Conservation (phyloP, 768 basidiomycete species). For the Mycena pura region DNA sequence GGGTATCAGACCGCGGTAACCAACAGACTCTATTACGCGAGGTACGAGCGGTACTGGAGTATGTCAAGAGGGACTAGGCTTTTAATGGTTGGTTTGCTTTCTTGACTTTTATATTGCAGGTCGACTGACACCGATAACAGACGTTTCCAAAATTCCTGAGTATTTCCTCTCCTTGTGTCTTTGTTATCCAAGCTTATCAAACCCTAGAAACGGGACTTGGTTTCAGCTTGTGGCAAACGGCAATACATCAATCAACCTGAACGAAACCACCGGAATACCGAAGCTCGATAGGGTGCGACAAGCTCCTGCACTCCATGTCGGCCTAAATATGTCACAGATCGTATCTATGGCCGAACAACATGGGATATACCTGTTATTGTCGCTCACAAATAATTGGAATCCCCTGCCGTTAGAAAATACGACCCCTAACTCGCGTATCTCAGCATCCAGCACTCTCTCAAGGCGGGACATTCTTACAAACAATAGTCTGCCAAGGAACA, state of each 20-base stretch:
- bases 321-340: slow-evolving; percentile 34
- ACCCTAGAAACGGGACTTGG: slow-evolving; percentile 65
- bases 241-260: slow-evolving; percentile 57
- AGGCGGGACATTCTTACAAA: slow-evolving; percentile 45
- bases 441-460: slow-evolving; percentile 22
- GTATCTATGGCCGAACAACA: slow-evolving; percentile 52
- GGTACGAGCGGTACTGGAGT: too few relatives aligned
- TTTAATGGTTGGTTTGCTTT: too few relatives aligned
- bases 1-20: too few relatives aligned
- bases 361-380: slow-evolving; percentile 57
- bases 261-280: slow-evolving; percentile 66
- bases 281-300: slow-evolving; percentile 60
- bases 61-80: too few relatives aligned
- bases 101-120: not conserved
- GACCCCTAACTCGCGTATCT: too few relatives aligned
- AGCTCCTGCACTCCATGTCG: slow-evolving; percentile 34
- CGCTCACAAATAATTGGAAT: slow-evolving; percentile 70
- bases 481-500: slow-evolving; percentile 54
- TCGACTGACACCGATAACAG: not conserved
- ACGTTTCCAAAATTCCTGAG: slow-evolving; percentile 20
- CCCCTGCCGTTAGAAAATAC: slow-evolving; percentile 43
- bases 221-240: slow-evolving; percentile 68
- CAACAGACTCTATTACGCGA: too few relatives aligned
- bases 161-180: not conserved
- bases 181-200: not conserved